A percentile compares a stretch with the other conserved stretches of the same genome.
Evolutionary conservation across 768 basidiomycete species (phyloP).

Genomic region (Fomitopsis serialis): DNA sequence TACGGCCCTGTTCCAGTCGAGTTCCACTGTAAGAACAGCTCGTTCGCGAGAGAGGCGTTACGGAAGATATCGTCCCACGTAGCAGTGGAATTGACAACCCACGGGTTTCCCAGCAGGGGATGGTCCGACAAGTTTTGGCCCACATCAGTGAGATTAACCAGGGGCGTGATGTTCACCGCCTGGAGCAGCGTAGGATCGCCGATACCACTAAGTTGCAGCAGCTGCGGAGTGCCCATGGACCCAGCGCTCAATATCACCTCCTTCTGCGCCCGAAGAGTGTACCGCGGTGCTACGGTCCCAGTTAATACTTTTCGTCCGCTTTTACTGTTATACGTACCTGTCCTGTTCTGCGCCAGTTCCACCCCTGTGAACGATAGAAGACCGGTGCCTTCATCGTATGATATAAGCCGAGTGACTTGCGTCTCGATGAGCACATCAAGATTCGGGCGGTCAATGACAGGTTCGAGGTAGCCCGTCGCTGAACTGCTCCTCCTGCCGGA

Average conservation of each 20-base stretch:
- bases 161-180: slow-evolving; percentile 13
- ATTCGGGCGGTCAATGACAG: background rate
- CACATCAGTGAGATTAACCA: slow-evolving; percentile 21
- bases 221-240: slow-evolving; percentile 14
- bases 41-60: slow-evolving; percentile 7
- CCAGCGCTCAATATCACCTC: slow-evolving; percentile 22
- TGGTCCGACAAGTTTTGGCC: slow-evolving; percentile 27
- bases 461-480: slow-evolving; percentile 3
- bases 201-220: slow-evolving; percentile 26
- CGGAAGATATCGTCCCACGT: slow-evolving; percentile 8
- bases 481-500: slow-evolving; percentile 5
- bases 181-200: slow-evolving; percentile 17
- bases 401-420: slow-evolving; percentile 3
- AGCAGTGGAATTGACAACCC: slow-evolving; percentile 8
- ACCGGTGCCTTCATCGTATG: background rate
- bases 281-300: background rate
- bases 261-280: slow-evolving; percentile 9
- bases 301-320: background rate
- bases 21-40: slow-evolving; percentile 9
- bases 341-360: slow-evolving; percentile 3
- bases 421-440: slow-evolving; percentile 9
- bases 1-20: slow-evolving; percentile 8
- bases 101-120: slow-evolving; percentile 12
- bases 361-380: slow-evolving; percentile 5
- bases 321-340: background rate